Evolutionary conservation across 345 rosid genomes (phyloP).

Genomic region (Hevea brasiliensis): DNA sequence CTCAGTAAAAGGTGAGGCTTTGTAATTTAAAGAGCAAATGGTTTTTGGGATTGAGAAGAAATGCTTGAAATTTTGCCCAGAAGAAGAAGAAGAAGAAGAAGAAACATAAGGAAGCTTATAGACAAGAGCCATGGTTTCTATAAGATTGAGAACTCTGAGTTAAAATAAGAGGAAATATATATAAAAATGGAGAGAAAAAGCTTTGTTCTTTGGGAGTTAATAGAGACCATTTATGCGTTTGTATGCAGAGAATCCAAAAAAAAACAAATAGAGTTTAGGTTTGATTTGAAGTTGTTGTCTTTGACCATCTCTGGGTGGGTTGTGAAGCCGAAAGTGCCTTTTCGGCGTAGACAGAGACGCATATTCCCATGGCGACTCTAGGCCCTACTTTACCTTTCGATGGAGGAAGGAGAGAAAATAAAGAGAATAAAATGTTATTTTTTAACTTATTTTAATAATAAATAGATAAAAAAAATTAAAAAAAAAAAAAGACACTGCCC

Average conservation of each 20-base stretch:
- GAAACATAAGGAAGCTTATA: conserved; percentile 15
- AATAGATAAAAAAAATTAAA: too few species aligned
- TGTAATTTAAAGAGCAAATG: conserved; percentile 10
- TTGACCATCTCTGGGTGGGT: not conserved
- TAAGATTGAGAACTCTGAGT: not conserved
- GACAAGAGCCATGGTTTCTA: conserved; percentile 19
- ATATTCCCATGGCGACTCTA: not conserved
- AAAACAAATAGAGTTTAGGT: not conserved
- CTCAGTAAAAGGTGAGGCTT: conserved; percentile 29
- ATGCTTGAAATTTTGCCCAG: conserved; percentile 2
- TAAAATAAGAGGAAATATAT: not conserved
- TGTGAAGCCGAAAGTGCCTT: not conserved
- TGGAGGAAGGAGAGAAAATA: too few species aligned
- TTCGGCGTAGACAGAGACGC: too few species aligned
- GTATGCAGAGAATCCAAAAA: not conserved
- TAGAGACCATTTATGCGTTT: conserved; percentile 20
- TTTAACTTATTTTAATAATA: too few species aligned
- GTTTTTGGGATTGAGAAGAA: conserved; percentile 18
- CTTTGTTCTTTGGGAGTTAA: not conserved
- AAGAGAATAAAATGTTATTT: too few species aligned
- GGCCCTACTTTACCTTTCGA: too few species aligned
- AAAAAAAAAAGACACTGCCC: too few species aligned
- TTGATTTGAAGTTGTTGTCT: not conserved
- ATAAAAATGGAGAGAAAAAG: not conserved
- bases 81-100: not conserved